Percentiles rank a stretch among this genome's conserved stretches.
These are phyloP conservation scores for Nicotiana benthamiana DNA, from an alignment of 257 asterid genomes.

Conservation along the genomic window DNA sequence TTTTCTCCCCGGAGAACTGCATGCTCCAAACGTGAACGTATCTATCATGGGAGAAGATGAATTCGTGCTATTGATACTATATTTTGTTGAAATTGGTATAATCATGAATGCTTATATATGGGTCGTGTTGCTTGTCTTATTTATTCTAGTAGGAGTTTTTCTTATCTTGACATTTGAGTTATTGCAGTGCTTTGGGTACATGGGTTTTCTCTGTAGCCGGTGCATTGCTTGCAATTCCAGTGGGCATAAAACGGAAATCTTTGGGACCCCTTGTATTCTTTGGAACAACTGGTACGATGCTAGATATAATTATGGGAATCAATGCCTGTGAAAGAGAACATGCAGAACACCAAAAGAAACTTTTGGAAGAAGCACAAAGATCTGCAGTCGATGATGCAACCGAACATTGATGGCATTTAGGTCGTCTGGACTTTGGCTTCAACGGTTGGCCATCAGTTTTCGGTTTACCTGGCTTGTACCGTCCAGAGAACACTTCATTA, in stretches of 20 bases:
- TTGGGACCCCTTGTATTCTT: constrained; percentile 87
- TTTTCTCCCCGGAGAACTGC: neutral
- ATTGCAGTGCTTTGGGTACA: constrained; percentile 78
- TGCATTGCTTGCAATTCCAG: constrained; percentile 85
- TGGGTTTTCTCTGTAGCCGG: constrained; percentile 96
- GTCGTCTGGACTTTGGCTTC: neutral
- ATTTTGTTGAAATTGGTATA: neutral
- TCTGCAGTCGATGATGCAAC: constrained; percentile 22
- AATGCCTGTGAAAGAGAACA: constrained; percentile 91
- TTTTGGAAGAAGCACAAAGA: constrained; percentile 59
- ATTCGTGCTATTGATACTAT: neutral
- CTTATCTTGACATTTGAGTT: neutral
- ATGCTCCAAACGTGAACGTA: neutral
- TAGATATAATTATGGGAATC: constrained; percentile 87
- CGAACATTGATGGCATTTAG: constrained; percentile 32
- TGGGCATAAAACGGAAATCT: constrained; percentile 83
- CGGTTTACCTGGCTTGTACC: neutral
- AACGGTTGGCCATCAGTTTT: neutral
- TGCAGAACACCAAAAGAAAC: constrained; percentile 76
- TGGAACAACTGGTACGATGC: constrained; percentile 98
- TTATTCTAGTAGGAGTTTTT: neutral
- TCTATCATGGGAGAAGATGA: neutral
- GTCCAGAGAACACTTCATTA: neutral
- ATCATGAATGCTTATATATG: neutral
- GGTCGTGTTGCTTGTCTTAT: neutral